Evolutionary conservation across 345 rosid species (phyloP), one percentile per base, ranked within the genome.

Genomic region (Eutrema heterophyllum): DNA sequence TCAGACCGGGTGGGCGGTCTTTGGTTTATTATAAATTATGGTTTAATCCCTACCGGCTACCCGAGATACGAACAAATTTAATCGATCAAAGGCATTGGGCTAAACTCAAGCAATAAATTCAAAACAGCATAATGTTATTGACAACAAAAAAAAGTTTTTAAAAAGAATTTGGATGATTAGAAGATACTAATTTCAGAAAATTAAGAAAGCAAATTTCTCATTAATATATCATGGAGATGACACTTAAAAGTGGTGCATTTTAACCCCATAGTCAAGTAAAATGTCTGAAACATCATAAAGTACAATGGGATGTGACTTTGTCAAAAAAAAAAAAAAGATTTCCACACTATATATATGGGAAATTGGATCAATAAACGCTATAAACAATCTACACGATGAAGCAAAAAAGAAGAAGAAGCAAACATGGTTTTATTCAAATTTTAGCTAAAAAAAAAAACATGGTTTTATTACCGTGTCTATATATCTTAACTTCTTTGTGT

Each of bases 261-360:
- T 46, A 65, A 46, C 68, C 77, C 78, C 3, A 51, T 53, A 73
- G 46, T 55, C 59, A 27, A 16, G 78, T 73, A 46, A 46, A 26
- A 45, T 56, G 78, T 64, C 29, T 55, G 39, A 41, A 65, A 55
- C 41, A 64, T 53, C 7, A 21, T 60, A 27, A 39, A 60, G 21
- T 18, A 35, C 15, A 55, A 29, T 55, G 71, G 57, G 64, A 32
- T 64, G 70, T 53, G 70, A 72, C 48, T 44, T 33, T 72, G 64
- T 46, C 48, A 35, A n/a, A n/a, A 56, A 9, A 0, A 8, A 56
- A 32, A 56, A 64, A 44, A 15, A 10, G 7, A 30, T 15, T 70
- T 48, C 18, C 27, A 41, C 54, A 62, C 27, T 26, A 61, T 61
- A 24, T 43, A 41, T 61, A 40, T 14, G n/a, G 4, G 58, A 3